These are phyloP conservation scores for Ceratocystis ficicola DNA, from an alignment of 2,329 filamentous ascomycete species.

Conservation along the genomic window DNA sequence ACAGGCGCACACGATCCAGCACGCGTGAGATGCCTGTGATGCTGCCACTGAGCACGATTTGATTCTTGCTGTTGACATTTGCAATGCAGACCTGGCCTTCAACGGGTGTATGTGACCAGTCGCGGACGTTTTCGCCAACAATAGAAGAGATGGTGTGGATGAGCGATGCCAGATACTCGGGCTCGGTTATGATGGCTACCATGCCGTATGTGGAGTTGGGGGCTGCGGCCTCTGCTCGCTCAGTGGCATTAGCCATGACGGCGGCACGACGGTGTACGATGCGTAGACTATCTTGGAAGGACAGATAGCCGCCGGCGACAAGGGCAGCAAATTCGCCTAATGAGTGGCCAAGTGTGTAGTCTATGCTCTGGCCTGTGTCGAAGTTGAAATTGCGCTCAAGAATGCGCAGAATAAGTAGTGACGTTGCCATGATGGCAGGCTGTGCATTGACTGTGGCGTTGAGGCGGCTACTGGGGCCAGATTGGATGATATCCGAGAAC, in stretches of 20 bases:
- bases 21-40: slow-evolving; percentile 71
- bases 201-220: slow-evolving; percentile 75
- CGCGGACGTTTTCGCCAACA: slow-evolving; percentile 40
- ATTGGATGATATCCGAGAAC: slow-evolving; percentile 64
- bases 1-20: slow-evolving; percentile 73
- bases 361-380: slow-evolving; percentile 54
- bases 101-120: slow-evolving; percentile 46
- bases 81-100: slow-evolving; percentile 72
- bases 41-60: slow-evolving; percentile 85
- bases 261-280: slow-evolving; percentile 68
- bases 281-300: slow-evolving; percentile 63
- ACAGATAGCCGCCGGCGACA: slow-evolving; percentile 69
- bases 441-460: slow-evolving; percentile 80
- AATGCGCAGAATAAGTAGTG: slow-evolving; percentile 75
- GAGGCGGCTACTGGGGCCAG: slow-evolving; percentile 64
- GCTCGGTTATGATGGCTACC: slow-evolving; percentile 84
- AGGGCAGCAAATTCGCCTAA: slow-evolving; percentile 88
- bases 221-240: slow-evolving; percentile 49
- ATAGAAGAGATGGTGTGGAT: slow-evolving; percentile 59
- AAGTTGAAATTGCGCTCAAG: slow-evolving; percentile 79
- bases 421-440: slow-evolving; percentile 92
- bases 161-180: slow-evolving; percentile 56
- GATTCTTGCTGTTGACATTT: slow-evolving; percentile 91
- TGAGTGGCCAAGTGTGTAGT: slow-evolving; percentile 80
- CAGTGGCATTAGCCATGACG: slow-evolving; percentile 68